Base-by-base conservation (phyloP, 2,329 filamentous ascomycete genomes). In the Pochonia chlamydosporia region DNA sequence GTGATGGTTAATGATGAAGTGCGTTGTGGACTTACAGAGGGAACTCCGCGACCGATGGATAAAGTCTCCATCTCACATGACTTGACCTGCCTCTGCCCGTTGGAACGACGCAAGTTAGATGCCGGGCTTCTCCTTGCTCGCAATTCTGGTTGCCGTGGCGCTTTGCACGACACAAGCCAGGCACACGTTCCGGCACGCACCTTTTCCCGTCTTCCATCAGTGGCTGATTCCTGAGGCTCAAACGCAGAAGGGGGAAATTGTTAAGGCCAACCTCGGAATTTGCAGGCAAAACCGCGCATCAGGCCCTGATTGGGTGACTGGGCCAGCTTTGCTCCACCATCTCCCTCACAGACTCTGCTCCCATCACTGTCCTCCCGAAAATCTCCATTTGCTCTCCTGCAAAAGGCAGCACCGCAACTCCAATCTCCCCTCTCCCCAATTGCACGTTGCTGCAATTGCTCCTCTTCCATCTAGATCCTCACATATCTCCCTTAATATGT, bases 401-500 rank as follows among this genome's bases (percentile, higher is more conserved):
- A 70, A 71, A 68, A 50, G 70, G 69, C 71, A 73, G 67, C 69
- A 70, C 65, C 66, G 63, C 67, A 68, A 66, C 67, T 68, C 68
- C 70, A 71, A 78, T 77, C 76, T 79, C 75, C 76, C 72, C 78
- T 79, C 76, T 68, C 69, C 64, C 68, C 79, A 80, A 78, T 81
- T 81, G 77, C 76, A 73, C 69, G 62, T 62, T 56, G 67, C 68
- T 75, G 79, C 79, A 82, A 81, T 83, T 83, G 80, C 72, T 73
- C 72, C 70, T 69, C 68, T 70, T 72, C 64, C 66, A 65, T 71
- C 67, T 66, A 70, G 67, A 74, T 70, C 65, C 66, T 69, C 64
- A 74, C 62, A 72, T 64, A 71, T 71, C 73, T 77, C 73, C 52
- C 30, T 64, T 61, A 79, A 71, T 77, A 96, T 97, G 92, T 95